phyloP scores from a whole-genome alignment of 192 early-diverging fungal genomes.

The Dispira simplex region DNA sequence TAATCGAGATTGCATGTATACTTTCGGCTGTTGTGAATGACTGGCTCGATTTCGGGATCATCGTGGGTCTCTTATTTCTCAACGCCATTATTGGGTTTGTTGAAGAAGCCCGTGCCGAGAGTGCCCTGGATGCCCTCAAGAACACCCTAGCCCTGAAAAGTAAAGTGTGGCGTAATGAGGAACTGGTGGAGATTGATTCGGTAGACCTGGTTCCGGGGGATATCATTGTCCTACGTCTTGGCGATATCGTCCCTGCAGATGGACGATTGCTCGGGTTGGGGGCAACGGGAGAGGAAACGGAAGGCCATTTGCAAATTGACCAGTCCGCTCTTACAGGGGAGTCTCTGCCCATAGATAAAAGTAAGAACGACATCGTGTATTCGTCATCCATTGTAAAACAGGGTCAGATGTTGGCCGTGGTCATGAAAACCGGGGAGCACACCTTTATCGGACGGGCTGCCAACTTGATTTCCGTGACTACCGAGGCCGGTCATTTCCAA shows the following conservation, averaged over 20 bases:
- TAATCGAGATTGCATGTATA: conserved; percentile 81
- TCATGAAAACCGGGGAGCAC: conserved; percentile 80
- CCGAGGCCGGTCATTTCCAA: conserved; percentile 93
- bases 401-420: conserved; percentile 83
- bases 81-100: conserved; percentile 89
- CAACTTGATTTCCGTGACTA: conserved; percentile 80
- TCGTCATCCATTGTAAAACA: conserved; percentile 92
- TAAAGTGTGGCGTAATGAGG: conserved; percentile 62
- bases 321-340: conserved; percentile 91
- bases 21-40: conserved; percentile 60
- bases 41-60: conserved; percentile 76
- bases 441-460: conserved; percentile 96
- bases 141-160: conserved; percentile 85
- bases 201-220: conserved; percentile 79
- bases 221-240: conserved; percentile 77
- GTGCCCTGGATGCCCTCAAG: conserved; percentile 85
- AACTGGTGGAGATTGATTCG: conserved; percentile 57
- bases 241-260: conserved; percentile 92
- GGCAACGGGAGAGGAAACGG: conserved; percentile 60
- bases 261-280: conserved; percentile 63
- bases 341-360: conserved; percentile 77
- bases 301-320: conserved; percentile 72
- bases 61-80: conserved; percentile 56
- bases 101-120: conserved; percentile 88
- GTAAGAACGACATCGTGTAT: conserved; percentile 68